Base-by-base conservation (phyloP, 108 stramenopile genomes). In the Schizochytrium sp. region DNA sequence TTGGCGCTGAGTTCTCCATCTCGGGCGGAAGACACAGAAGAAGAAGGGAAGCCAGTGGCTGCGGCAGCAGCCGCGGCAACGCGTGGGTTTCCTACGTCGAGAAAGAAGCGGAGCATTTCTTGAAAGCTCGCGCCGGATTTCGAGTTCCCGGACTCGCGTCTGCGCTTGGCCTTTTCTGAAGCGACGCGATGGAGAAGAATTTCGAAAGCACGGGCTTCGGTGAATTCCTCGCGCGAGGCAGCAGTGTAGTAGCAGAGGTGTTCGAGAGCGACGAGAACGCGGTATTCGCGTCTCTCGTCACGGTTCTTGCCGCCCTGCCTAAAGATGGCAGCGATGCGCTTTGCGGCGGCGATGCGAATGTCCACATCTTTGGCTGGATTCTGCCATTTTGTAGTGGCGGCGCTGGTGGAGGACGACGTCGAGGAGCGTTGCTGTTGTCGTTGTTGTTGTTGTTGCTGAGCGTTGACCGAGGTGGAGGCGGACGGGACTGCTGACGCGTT, bases 161-260 rank as follows among this genome's bases (percentile, higher is more conserved):
- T 21, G 76, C 76, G 76, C 76, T 83, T 83, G 12, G 76, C 76
- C 76, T 83, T 83, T 34, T 83, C 76, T 6, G 76, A 83, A 16
- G 76, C 76, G 4, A 83, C 76, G 25, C 76, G 45, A 4, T 83
- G 76, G 2, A 83, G 51, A 45, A 83, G 76, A 23, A 83, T 83
- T 34, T 83, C 76, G 51, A 83, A 83, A 23, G 76, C 45, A 12
- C 76, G 45, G 19, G 76, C 1, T 14, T 83, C 76, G 51, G 76
- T 53, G 51, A 53, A 83, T 23, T 83, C 76, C 48, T 83, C 18
- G 25, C 51, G 45, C 12, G 18, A 45, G 16, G 44, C 48, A 6
- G 76, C 76, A 34, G 48, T 21, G 45, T 23, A 12, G 51, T 83
- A 83, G 76, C 76, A 83, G 51, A 83, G 76, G 76, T 83, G 76